Base-by-base conservation (phyloP, 2,329 filamentous ascomycete species). In the Fusarium buxicola region DNA sequence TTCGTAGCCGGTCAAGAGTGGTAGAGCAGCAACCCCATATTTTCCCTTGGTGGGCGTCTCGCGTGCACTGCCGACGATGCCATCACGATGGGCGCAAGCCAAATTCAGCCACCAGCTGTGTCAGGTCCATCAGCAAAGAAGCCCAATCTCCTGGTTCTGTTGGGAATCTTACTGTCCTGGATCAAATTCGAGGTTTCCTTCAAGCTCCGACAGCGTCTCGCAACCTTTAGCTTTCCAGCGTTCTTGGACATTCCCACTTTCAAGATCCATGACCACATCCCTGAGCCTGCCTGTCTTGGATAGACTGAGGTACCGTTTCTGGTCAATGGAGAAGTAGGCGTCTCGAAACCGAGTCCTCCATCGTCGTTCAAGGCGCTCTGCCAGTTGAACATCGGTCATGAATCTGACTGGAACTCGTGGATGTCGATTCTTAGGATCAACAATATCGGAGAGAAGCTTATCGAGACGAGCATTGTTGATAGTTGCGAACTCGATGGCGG, bases 31-130 rank as follows among this genome's bases (percentile, higher is more conserved):
- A 41, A 80, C 73, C 8, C 79, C 78, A 58, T 83, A 83, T 32
- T 74, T 74, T 7, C 80, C 80, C 54, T 75, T 80, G 9, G 82
- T 83, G 0, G 81, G 76, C 12, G 63, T 78, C 60, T 85, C 81
- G 4, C 72, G 62, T 11, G 77, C 76, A 48, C 74, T 78, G 8
- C 74, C 76, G 8, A 85, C 78, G 15, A 87, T 82, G 16, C 85
- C 84, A 63, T 87, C 85, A 25, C 83, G 79, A 56, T 82, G 76
- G 3, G 83, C 85, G 63, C 84, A 86, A 31, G 82, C 80, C 28
- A 86, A 75, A 49, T 85, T 84, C 15, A 85, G 70, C 83, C 84
- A 87, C 85, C 82, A 88, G 52, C 85, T 87, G 50, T 9, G n/a
- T 8, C 25, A 40, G 11, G 8, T 39, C 74, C 47, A 73, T 72